A percentile compares a stretch with the other conserved stretches of the same genome.
phyloP scores from a whole-genome alignment of 73 alveolate species.

The Tetrahymena malaccensis region DNA sequence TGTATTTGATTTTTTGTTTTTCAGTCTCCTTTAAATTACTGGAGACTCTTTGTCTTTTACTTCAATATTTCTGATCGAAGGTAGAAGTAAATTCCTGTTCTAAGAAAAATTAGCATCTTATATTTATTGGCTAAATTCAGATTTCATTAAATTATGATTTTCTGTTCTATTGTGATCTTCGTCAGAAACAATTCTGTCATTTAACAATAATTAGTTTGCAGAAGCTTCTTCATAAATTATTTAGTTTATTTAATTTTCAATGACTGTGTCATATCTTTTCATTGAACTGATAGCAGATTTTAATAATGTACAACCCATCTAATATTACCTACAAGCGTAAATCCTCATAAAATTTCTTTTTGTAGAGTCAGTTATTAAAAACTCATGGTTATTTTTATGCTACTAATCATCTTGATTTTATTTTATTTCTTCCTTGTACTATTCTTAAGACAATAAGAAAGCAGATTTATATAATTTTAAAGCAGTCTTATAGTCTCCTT shows the following conservation, averaged over 20 bases:
- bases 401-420: background rate
- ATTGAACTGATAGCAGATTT: background rate
- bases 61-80: background rate
- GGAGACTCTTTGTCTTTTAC: background rate
- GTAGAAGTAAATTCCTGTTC: background rate
- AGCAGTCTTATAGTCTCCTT: background rate
- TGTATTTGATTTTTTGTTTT: background rate
- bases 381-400: background rate
- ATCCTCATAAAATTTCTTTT: background rate
- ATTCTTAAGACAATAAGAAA: background rate
- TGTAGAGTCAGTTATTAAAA: background rate
- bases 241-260: background rate
- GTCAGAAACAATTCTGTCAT: background rate
- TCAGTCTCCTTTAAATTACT: background rate
- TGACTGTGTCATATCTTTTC: background rate
- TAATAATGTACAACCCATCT: background rate
- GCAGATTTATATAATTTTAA: background rate
- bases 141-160: too few species aligned
- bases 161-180: background rate
- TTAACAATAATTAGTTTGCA: too few species aligned
- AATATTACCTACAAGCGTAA: background rate
- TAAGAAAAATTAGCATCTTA: background rate
- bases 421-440: background rate
- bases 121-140: background rate
- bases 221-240: background rate